Percentiles rank a stretch among this genome's conserved stretches.
Evolutionary conservation across 148 eudicot genomes (phyloP).

Genomic region (Arctostaphylos glauca): DNA sequence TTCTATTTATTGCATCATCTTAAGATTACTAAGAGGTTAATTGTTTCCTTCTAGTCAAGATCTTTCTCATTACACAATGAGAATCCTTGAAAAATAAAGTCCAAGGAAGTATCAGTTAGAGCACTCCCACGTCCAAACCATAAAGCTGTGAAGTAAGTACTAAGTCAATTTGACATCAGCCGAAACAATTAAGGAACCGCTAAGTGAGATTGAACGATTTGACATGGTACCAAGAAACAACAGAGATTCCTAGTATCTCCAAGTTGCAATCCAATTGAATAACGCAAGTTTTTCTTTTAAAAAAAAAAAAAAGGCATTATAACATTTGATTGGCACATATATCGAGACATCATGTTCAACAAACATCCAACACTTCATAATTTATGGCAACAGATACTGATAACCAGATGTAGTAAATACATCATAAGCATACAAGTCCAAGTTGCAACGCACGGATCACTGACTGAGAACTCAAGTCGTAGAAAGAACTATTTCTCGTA

Average conservation of each 20-base stretch:
- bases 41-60: neutral
- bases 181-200: neutral
- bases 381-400: neutral
- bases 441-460: neutral
- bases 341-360: neutral
- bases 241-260: neutral
- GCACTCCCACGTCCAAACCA: neutral
- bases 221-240: slow-evolving; percentile 4
- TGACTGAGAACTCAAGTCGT: neutral
- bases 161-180: neutral
- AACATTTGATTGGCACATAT: neutral
- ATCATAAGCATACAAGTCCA: slow-evolving; percentile 8
- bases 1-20: neutral
- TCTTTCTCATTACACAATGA: neutral
- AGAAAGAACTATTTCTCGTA: neutral
- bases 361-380: neutral
- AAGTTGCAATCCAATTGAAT: neutral
- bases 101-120: neutral
- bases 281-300: neutral
- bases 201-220: neutral
- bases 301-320: neutral
- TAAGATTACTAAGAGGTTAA: neutral
- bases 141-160: neutral
- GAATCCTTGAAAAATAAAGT: neutral
- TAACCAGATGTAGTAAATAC: neutral